Conservation (phyloP, 2,329 filamentous ascomycete genomes). For the Fonsecaea erecta region DNA sequence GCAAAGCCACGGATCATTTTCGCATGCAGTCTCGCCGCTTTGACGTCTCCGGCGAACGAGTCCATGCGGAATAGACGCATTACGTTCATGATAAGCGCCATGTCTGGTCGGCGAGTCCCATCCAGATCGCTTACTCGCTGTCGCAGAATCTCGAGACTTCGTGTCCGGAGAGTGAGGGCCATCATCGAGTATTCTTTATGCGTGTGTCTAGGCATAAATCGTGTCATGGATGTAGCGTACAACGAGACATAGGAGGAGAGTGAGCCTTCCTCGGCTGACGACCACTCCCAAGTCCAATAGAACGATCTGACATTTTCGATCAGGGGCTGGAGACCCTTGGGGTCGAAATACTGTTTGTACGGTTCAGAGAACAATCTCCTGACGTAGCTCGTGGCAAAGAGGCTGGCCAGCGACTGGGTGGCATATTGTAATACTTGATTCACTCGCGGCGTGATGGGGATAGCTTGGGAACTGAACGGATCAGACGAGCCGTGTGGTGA, state of each 20-base stretch:
- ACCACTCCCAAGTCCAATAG: neutral
- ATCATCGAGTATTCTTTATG: neutral
- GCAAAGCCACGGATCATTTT: neutral
- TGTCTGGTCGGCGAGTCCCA: neutral
- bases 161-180: neutral
- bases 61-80: conserved; percentile 2
- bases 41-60: conserved; percentile 1
- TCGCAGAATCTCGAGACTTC: neutral
- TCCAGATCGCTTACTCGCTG: neutral
- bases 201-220: neutral
- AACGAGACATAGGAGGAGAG: neutral
- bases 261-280: neutral
- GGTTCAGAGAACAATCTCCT: neutral
- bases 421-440: neutral
- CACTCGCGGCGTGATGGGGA: neutral
- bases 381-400: neutral
- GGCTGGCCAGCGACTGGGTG: neutral
- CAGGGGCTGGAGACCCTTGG: neutral
- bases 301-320: neutral
- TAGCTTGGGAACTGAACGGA: neutral
- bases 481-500: neutral
- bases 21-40: neutral
- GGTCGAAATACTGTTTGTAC: neutral
- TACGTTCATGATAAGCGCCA: neutral
- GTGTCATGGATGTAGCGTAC: neutral